Evolutionary conservation across 441 rosid species (phyloP), one percentile per base, ranked within the genome.

Genomic region (Mallotus repandus): DNA sequence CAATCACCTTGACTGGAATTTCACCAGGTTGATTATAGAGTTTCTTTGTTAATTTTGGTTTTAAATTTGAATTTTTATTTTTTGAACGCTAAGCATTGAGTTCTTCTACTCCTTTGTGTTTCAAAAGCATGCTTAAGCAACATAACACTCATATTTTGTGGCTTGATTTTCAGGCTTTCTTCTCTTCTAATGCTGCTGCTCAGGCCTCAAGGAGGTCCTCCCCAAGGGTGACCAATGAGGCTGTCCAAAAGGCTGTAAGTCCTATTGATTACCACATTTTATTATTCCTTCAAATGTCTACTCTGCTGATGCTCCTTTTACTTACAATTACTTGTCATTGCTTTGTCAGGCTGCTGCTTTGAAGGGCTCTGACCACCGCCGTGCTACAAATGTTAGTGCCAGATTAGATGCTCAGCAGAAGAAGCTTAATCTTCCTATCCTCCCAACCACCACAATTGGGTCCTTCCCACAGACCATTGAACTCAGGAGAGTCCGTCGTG

Each of bases 401-500:
- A 92, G 98, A 78, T 81, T 95, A 15, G 99, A 89, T 91, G 89
- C 96, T 73, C 98, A 94, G 81, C 98, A 94, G 91, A 94, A 86
- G 83, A 91, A 92, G 87, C 98, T 95, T 54, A 91, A 95, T 80
- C 98, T 95, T 68, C 99, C 99, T 15, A 74, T 95, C 81, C 97
- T 95, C 69, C 98, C 98, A 69, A 95, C 98, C 77, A 94, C 99
- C 62, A 92, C 99, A 69, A 94, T 92, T 76, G 99, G 99, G 46
- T 94, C 99, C 69, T 92, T 95, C 88, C 98, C 99, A 62, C 99
- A 95, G 77, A 95, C 98, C 22, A 53, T 86, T 52, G 99, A 93
- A 70, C 94, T 95, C 76, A 90, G 99, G 83, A 93, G 92, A 64
- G 97, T 95, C 57, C 99, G 98, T 81, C 94, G 98, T 78, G 97